Conservation (phyloP, 2,329 filamentous ascomycete species). For the Cladophialophora bantiana region DNA sequence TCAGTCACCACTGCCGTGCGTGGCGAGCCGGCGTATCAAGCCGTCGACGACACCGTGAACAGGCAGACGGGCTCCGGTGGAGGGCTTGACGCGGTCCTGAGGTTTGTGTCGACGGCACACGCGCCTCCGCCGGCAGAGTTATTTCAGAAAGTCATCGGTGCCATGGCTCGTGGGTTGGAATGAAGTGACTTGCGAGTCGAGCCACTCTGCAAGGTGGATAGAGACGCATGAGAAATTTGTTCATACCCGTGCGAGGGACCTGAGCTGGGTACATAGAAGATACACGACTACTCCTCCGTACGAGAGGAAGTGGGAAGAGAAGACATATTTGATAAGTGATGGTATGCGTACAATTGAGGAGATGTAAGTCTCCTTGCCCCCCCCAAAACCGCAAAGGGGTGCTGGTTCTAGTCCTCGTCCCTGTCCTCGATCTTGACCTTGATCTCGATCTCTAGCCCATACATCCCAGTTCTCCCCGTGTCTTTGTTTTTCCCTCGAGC, state of each 20-base stretch:
- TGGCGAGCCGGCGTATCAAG: neutral
- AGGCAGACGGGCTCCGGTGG: neutral
- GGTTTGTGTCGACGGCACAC: constrained; percentile 28
- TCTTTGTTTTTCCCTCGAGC: too few relatives aligned
- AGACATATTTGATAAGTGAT: too few relatives aligned
- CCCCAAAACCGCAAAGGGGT: too few relatives aligned
- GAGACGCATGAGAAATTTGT: neutral
- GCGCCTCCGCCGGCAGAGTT: constrained; percentile 33
- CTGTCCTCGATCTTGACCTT: too few relatives aligned
- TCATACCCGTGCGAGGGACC: neutral
- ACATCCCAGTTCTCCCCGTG: too few relatives aligned
- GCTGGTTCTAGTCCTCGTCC: too few relatives aligned
- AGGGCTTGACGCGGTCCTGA: constrained; percentile 31
- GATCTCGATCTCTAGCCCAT: too few relatives aligned
- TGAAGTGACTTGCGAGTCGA: neutral
- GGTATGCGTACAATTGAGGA: too few relatives aligned
- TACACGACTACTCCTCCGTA: too few relatives aligned
- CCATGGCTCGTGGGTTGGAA: constrained; percentile 6
- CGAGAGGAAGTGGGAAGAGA: too few relatives aligned
- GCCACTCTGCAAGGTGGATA: neutral
- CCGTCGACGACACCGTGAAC: constrained; percentile 13
- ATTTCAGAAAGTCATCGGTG: constrained; percentile 36
- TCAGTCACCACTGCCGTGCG: neutral
- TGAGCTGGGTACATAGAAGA: neutral
- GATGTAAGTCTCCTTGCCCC: too few relatives aligned